Evolutionary conservation across 2,329 filamentous ascomycete species (phyloP).

Genomic region (Aspergillus pseudoglaucus): DNA sequence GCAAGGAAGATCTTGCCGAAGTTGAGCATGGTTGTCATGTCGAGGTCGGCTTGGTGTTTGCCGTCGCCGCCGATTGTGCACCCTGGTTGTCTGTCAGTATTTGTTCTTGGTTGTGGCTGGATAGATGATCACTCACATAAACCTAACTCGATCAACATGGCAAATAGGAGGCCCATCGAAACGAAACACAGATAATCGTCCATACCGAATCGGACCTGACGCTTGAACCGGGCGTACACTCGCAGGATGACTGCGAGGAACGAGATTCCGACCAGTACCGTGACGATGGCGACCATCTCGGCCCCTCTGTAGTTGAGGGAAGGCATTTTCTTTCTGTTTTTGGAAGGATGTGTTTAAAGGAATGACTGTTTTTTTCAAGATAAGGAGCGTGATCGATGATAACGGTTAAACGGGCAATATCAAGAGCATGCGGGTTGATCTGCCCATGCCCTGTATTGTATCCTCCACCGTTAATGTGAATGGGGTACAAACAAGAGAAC

Average conservation of each 20-base stretch:
- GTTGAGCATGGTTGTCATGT: conserved; percentile 17
- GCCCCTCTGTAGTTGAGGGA: conserved; percentile 18
- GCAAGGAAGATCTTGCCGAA: conserved; percentile 30
- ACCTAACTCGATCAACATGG: conserved; percentile 24
- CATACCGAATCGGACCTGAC: conserved; percentile 23
- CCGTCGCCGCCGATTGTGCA: conserved; percentile 28
- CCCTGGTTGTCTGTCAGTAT: conserved; percentile 18
- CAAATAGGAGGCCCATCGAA: conserved; percentile 20
- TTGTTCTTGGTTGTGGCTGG: neutral
- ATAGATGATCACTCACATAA: conserved; percentile 17
- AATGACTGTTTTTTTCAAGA: neutral
- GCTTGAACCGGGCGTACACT: conserved; percentile 19
- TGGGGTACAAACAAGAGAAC: neutral
- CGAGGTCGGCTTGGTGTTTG: conserved; percentile 15
- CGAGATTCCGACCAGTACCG: conserved; percentile 23
- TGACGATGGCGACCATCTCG: conserved; percentile 25
- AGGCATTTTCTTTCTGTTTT: conserved; percentile 11
- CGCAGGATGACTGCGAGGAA: conserved; percentile 20
- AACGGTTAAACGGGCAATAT: neutral
- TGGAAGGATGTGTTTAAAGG: neutral
- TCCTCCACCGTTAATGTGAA: no score
- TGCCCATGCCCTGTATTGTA: neutral
- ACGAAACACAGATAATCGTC: conserved; percentile 26
- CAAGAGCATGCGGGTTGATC: neutral
- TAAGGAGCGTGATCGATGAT: neutral